These are phyloP conservation scores for Sicyos edulis DNA, from an alignment of 306 rosid genomes.

Conservation along the genomic window DNA sequence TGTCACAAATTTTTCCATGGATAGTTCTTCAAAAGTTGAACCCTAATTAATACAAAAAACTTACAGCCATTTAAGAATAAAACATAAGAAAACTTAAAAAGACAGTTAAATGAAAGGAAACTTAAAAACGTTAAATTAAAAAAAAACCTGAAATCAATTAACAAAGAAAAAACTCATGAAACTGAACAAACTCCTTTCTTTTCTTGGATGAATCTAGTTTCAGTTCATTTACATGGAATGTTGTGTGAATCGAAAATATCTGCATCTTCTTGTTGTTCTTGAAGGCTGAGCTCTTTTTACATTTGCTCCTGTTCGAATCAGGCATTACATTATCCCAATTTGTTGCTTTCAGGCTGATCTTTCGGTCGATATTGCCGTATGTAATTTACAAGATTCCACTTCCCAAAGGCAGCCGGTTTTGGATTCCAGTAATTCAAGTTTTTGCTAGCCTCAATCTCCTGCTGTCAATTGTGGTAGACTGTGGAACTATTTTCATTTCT, in stretches of 20 bases:
- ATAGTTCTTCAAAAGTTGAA: too few species aligned
- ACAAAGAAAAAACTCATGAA: too few species aligned
- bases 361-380: constrained; percentile 57
- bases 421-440: constrained; percentile 89
- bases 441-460: constrained; percentile 80
- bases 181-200: background rate
- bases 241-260: background rate
- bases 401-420: constrained; percentile 76
- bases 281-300: background rate
- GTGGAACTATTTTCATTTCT: constrained; percentile 9
- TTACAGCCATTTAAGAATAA: too few species aligned
- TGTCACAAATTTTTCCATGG: too few species aligned
- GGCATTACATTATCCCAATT: constrained; percentile 15
- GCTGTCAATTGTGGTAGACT: constrained; percentile 63
- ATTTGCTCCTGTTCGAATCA: background rate
- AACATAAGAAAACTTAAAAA: too few species aligned
- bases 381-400: constrained; percentile 71
- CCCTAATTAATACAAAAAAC: too few species aligned
- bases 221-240: background rate
- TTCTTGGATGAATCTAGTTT: constrained; percentile 10
- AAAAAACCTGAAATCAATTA: too few species aligned
- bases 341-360: constrained; percentile 61
- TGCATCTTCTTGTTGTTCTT: background rate
- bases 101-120: too few species aligned
- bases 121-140: too few species aligned